Evolutionary conservation across 192 early-diverging fungal species (phyloP), one percentile per base, ranked within the genome.

Genomic region (Gamsiella multidivaricata): DNA sequence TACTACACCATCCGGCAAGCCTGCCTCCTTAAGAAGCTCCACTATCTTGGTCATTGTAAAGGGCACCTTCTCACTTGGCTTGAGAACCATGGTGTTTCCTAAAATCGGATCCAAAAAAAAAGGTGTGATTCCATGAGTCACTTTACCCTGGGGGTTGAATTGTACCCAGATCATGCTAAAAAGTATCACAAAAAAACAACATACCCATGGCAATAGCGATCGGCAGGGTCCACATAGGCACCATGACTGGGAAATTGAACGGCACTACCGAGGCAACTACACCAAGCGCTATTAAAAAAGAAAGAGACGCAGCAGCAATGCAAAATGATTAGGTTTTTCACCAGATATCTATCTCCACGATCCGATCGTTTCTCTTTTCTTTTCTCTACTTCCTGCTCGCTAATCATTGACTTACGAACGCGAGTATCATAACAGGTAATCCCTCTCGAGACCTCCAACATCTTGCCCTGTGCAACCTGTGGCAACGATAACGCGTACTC

Each of bases 231-330:
- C 93, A 95, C 81, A 91, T 87, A 28, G 93, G 93, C 5, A 94
- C 92, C 92, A 94, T 94, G 64, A 92, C 87, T 5, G 93, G 93
- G 68, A 94, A 94, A 63, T 94, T 91, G 79, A 95, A 94, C 5
- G 93, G 93, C 43, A 93, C 93, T 9, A 95, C 92, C 3, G 88
- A 85, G 11, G 80, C 88, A n/a, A 92, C 91, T 22, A 94, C 93
- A 11, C 93, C 93, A 49, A 94, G 71, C 15, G 93, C 73, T 76
- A 76, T n/a, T 2, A 32, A 5, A 22, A 34, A n/a, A 32, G 29
- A 1, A 29, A n/a, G 9, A 57, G 1, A 33, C n/a, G 9, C 12
- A 4, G 34, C 8, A 45, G 49, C 17, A 32, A n/a, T n/a, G n/a
- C n/a, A n/a, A n/a, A n/a, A n/a, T n/a, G n/a, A n/a, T n/a, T n/a